A percentile compares a stretch with the other conserved stretches of the same genome.
Evolutionary conservation across 805 yeast species (phyloP).

Genomic region (Ogataea pignaliae): DNA sequence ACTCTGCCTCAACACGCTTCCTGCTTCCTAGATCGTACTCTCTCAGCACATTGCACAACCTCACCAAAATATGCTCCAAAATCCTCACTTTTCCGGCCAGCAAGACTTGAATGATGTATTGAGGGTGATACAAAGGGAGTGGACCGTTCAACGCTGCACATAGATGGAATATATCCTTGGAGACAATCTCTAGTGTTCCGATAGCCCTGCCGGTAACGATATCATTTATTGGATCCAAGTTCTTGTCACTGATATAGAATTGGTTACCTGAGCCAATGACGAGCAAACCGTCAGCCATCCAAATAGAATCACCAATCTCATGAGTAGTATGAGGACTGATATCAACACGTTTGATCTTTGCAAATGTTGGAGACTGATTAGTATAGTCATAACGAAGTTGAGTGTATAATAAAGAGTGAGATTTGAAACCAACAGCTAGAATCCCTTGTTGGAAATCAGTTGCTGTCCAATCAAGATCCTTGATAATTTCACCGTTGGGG

Average conservation of each 20-base stretch:
- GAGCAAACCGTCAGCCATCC: slow-evolving; percentile 76
- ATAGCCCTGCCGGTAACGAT: slow-evolving; percentile 48
- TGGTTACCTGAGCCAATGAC: slow-evolving; percentile 90
- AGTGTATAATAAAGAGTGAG: slow-evolving; percentile 62
- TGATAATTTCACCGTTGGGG: slow-evolving; percentile 33
- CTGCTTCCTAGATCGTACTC: slow-evolving; percentile 39
- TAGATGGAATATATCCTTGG: slow-evolving; percentile 58
- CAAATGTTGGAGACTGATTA: slow-evolving; percentile 70
- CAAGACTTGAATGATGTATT: slow-evolving; percentile 70
- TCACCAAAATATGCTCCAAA: slow-evolving; percentile 53
- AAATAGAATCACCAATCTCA: slow-evolving; percentile 80
- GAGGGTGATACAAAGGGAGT: slow-evolving; percentile 87
- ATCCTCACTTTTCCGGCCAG: slow-evolving; percentile 54
- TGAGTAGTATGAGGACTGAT: slow-evolving; percentile 71
- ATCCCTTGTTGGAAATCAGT: slow-evolving; percentile 63
- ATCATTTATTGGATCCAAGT: slow-evolving; percentile 48
- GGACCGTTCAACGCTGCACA: slow-evolving; percentile 84
- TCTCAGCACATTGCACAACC: slow-evolving; percentile 50
- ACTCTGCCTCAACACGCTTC: slow-evolving; percentile 17
- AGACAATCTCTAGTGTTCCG: slow-evolving; percentile 53
- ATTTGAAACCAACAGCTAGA: slow-evolving; percentile 72
- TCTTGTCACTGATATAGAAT: slow-evolving; percentile 73
- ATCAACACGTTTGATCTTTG: slow-evolving; percentile 68
- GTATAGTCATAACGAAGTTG: slow-evolving; percentile 89
- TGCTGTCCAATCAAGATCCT: slow-evolving; percentile 87